phyloP scores from a whole-genome alignment of 2,329 filamentous ascomycete species.

The Pseudohalonectria lignicola region DNA sequence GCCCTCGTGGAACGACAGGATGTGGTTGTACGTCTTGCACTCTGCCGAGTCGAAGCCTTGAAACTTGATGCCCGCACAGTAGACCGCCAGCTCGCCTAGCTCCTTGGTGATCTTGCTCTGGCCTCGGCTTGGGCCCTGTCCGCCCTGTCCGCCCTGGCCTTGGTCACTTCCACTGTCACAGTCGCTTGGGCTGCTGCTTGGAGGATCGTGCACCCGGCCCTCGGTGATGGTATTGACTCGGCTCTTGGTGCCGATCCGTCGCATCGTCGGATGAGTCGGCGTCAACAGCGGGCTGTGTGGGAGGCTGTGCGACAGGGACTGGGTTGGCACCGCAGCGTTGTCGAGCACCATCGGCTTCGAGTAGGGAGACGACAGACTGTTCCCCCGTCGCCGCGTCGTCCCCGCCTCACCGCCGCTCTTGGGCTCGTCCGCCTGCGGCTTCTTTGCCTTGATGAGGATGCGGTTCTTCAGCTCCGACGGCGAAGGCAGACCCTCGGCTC shows the following conservation, averaged over 20 bases:
- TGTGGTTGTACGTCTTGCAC: constrained; percentile 83
- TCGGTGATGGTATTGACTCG: constrained; percentile 48
- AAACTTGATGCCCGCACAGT: constrained; percentile 67
- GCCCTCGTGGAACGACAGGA: constrained; percentile 88
- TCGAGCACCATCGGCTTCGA: constrained; percentile 52
- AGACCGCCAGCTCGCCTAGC: constrained; percentile 77
- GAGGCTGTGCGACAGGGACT: constrained; percentile 24
- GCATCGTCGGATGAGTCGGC: constrained; percentile 35
- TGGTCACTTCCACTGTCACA: constrained; percentile 60
- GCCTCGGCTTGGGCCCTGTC: constrained; percentile 44
- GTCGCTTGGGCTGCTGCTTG: constrained; percentile 62
- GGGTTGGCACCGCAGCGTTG: constrained; percentile 37
- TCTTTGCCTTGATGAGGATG: constrained; percentile 92
- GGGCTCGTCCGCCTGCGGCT: constrained; percentile 44
- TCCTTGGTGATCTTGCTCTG: constrained; percentile 76
- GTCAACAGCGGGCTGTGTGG: constrained; percentile 43
- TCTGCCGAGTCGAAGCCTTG: constrained; percentile 66
- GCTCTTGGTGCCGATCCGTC: constrained; percentile 37
- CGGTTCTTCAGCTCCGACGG: constrained; percentile 76
- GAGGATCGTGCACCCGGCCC: constrained; percentile 40
- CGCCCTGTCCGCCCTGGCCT: constrained; percentile 18
- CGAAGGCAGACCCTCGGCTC: constrained; percentile 54
- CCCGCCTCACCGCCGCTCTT: constrained; percentile 17
- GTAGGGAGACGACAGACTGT: constrained; percentile 72
- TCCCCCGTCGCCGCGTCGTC: constrained; percentile 41